phyloP scores from a whole-genome alignment of 331 rosid species.

The Malus hybrid region DNA sequence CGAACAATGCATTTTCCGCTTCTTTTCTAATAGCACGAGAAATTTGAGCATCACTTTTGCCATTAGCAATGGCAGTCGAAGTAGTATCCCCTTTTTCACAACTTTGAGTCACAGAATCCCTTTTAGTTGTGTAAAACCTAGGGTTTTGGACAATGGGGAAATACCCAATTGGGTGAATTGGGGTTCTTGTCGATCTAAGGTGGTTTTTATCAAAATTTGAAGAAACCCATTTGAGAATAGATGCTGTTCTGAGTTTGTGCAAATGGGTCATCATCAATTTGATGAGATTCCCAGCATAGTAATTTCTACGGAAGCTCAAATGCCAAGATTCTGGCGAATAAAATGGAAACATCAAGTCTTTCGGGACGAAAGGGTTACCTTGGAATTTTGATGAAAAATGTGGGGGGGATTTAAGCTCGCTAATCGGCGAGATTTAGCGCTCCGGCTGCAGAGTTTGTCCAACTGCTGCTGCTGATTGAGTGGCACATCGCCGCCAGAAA shows the following conservation, averaged over 20 bases:
- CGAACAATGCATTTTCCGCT: slow-evolving; percentile 64
- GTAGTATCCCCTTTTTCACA: background rate
- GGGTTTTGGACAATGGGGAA: slow-evolving; percentile 25
- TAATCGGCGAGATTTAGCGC: too few species aligned
- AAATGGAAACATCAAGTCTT: background rate
- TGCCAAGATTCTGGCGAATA: background rate
- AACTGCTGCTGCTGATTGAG: too few species aligned
- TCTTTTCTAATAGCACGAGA: slow-evolving; percentile 16
- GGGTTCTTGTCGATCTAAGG: slow-evolving; percentile 6
- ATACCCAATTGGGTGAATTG: slow-evolving; percentile 10
- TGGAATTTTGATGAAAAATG: background rate
- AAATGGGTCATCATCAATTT: slow-evolving; percentile 38
- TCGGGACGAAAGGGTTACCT: slow-evolving; percentile 14
- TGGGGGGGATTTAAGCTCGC: too few species aligned
- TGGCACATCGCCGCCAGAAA: background rate
- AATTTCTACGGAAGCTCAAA: background rate
- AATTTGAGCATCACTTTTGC: slow-evolving; percentile 2
- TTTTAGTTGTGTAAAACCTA: slow-evolving; percentile 31
- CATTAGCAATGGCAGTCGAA: background rate
- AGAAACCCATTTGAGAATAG: slow-evolving; percentile 18
- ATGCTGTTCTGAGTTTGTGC: slow-evolving; percentile 22
- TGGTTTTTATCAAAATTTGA: slow-evolving; percentile 16
- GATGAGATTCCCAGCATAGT: background rate
- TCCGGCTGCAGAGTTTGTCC: too few species aligned
- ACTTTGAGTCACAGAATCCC: slow-evolving; percentile 1